Evolutionary conservation across 139 green algal species (phyloP).

Genomic region (Bryopsis sp.): DNA sequence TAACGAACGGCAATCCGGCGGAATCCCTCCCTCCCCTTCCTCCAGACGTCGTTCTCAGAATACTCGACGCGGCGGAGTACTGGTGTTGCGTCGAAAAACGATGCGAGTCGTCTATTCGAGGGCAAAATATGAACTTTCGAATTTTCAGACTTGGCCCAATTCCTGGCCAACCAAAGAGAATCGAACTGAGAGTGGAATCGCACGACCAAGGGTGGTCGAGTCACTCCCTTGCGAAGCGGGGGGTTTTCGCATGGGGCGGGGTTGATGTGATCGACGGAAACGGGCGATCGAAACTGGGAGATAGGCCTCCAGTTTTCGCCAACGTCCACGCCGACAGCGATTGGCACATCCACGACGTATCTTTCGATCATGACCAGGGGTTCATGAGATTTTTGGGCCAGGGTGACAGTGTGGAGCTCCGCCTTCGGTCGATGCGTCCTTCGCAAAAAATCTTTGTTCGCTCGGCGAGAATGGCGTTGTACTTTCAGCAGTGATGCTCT

Average conservation of each 20-base stretch:
- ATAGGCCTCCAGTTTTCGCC: slow-evolving; percentile 5
- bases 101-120: neutral
- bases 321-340: neutral
- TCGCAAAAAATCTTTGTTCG: neutral
- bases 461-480: slow-evolving; percentile 1
- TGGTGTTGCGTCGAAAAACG: neutral
- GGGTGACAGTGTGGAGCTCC: neutral
- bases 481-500: too few relatives aligned
- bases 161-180: neutral
- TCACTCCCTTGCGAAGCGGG: neutral
- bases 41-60: neutral
- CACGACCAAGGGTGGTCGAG: neutral
- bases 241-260: neutral
- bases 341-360: neutral
- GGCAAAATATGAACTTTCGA: too few relatives aligned
- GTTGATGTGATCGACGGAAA: neutral
- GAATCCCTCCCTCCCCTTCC: neutral
- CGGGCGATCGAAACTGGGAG: neutral
- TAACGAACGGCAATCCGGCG: neutral
- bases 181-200: neutral
- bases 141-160: neutral
- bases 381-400: neutral
- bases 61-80: neutral
- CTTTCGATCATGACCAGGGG: neutral
- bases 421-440: neutral